These are phyloP conservation scores for Camptophora hylomeconis DNA, from an alignment of 2,329 filamentous ascomycete species.

Conservation along the genomic window DNA sequence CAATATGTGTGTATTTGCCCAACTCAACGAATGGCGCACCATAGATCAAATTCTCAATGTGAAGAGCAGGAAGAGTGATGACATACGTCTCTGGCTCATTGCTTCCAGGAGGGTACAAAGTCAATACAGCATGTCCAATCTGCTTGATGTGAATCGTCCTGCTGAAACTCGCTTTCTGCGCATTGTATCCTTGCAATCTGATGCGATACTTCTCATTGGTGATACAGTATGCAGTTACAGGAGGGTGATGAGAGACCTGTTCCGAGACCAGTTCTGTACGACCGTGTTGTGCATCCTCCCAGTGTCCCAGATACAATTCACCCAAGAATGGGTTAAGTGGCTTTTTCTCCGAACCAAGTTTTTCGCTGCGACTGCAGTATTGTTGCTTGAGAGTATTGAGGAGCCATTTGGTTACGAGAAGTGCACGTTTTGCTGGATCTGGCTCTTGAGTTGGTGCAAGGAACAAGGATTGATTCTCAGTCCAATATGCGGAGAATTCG, in stretches of 20 bases:
- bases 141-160: slow-evolving; percentile 92
- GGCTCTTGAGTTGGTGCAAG: slow-evolving; percentile 62
- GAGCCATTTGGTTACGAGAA: slow-evolving; percentile 85
- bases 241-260: slow-evolving; percentile 89
- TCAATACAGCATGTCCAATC: slow-evolving; percentile 75
- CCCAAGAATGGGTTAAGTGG: slow-evolving; percentile 92
- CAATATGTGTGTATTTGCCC: slow-evolving; percentile 72
- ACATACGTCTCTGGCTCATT: slow-evolving; percentile 56
- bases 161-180: slow-evolving; percentile 89
- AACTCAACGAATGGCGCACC: slow-evolving; percentile 74
- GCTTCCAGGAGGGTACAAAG: slow-evolving; percentile 46
- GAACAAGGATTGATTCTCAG: slow-evolving; percentile 57
- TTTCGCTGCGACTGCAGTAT: slow-evolving; percentile 62
- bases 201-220: slow-evolving; percentile 76
- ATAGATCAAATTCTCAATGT: slow-evolving; percentile 81
- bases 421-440: slow-evolving; percentile 60
- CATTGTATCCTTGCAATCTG: slow-evolving; percentile 69
- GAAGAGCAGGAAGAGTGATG: slow-evolving; percentile 79
- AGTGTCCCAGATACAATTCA: slow-evolving; percentile 84
- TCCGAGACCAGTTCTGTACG: slow-evolving; percentile 81
- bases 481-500: slow-evolving; percentile 55
- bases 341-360: slow-evolving; percentile 87
- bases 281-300: slow-evolving; percentile 61
- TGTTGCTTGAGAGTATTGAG: slow-evolving; percentile 75
- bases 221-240: slow-evolving; percentile 88